Percentiles rank a stretch among this genome's conserved stretches.
These are phyloP conservation scores for Pseudocercospora cruenta DNA, from an alignment of 2,329 filamentous ascomycete species.

Conservation along the genomic window DNA sequence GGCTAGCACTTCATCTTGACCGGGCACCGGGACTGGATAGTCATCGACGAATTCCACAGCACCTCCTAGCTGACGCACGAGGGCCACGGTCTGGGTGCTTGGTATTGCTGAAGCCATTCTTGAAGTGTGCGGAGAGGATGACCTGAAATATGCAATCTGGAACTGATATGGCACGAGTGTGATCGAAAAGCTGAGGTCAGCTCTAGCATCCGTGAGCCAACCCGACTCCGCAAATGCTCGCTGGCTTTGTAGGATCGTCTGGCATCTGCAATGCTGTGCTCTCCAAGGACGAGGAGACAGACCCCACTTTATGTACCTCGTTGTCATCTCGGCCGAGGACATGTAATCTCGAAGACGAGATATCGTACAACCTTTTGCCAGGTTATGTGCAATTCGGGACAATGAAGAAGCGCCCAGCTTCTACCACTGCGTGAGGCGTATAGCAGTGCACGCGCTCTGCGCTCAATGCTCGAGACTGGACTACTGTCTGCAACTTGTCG, in stretches of 20 bases:
- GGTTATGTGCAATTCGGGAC: background rate
- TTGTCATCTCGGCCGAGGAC: background rate
- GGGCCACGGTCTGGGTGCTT: constrained; percentile 44
- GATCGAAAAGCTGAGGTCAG: no score
- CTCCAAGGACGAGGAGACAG: no score
- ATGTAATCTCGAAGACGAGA: background rate
- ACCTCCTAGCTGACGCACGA: constrained; percentile 47
- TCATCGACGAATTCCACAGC: constrained; percentile 46
- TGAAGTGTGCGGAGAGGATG: no score
- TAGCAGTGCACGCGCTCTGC: background rate
- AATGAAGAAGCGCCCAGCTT: background rate
- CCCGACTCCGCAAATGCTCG: no score
- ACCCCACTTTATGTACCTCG: background rate
- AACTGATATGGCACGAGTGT: no score
- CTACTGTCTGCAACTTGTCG: background rate
- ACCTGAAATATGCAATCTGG: no score
- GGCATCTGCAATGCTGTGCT: no score
- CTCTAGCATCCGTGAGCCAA: no score
- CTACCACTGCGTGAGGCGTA: background rate
- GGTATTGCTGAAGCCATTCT: constrained; percentile 3
- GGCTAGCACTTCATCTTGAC: constrained; percentile 49
- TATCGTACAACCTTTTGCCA: background rate
- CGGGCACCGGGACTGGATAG: constrained; percentile 47
- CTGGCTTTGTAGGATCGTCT: no score
- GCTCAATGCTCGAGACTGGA: background rate